Percentiles rank a stretch among this genome's conserved stretches.
phyloP scores from a whole-genome alignment of 176 grass and related monocot species.

The Oryza glaberrima region DNA sequence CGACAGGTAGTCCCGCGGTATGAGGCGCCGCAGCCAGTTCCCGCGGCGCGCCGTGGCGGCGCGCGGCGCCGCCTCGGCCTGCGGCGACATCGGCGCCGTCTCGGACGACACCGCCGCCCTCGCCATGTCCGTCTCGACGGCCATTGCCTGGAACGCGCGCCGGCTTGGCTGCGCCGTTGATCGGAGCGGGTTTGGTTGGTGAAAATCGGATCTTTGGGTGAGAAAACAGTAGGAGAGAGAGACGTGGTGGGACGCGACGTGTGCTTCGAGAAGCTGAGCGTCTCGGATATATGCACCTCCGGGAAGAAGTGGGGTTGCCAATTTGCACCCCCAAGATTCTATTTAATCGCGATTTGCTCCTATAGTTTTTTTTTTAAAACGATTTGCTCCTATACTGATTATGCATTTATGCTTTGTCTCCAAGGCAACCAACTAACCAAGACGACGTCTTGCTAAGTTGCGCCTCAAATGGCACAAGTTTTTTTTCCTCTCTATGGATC shows the following conservation, averaged over 20 bases:
- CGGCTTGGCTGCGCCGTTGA: not conserved
- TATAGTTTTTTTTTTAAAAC: not conserved
- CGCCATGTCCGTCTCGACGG: slow-evolving; percentile 21
- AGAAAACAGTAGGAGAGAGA: slow-evolving; percentile 6
- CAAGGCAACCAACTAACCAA: slow-evolving; percentile 5
- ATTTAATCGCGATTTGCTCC: not conserved
- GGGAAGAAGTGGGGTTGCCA: not conserved
- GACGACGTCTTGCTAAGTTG: not conserved
- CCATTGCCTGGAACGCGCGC: slow-evolving; percentile 15
- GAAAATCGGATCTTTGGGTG: slow-evolving; percentile 26
- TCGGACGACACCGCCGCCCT: slow-evolving; percentile 34
- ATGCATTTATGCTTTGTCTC: slow-evolving; percentile 3
- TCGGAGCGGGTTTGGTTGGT: slow-evolving; percentile 3
- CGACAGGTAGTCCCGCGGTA: slow-evolving; percentile 35
- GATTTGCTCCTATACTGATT: no score
- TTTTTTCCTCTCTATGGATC: no score
- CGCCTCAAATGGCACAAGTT: no score
- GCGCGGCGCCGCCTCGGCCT: not conserved
- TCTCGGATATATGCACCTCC: slow-evolving; percentile 7
- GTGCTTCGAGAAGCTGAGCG: not conserved
- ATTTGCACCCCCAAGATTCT: not conserved
- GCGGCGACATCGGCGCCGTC: slow-evolving; percentile 29
- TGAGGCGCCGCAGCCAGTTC: slow-evolving; percentile 43
- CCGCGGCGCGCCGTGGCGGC: slow-evolving; percentile 6
- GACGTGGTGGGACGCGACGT: slow-evolving; percentile 23